Evolutionary conservation across 495 filamentous ascomycete genomes (phyloP).

Genomic region (Usnea hakonensis): DNA sequence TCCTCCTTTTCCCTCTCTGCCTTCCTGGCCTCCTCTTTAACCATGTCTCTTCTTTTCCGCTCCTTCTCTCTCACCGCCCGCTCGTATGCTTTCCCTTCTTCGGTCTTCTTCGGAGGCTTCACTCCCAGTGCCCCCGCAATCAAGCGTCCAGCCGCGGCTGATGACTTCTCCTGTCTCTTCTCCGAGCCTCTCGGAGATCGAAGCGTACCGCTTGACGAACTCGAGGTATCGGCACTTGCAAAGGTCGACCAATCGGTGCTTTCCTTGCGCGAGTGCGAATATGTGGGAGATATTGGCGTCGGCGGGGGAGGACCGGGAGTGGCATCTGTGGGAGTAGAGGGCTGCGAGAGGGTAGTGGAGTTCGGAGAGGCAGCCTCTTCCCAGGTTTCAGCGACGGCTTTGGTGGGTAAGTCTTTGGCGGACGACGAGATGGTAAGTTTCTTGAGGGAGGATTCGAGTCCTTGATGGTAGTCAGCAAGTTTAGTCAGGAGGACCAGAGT

Average conservation of each 20-base stretch:
- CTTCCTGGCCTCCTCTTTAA: slow-evolving; percentile 56
- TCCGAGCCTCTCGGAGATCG: slow-evolving; percentile 24
- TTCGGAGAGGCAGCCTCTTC: slow-evolving; percentile 57
- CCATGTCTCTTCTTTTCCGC: slow-evolving; percentile 63
- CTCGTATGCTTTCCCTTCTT: slow-evolving; percentile 87
- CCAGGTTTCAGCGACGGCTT: slow-evolving; percentile 68
- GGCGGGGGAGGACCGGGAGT: slow-evolving; percentile 46
- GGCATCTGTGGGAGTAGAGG: slow-evolving; percentile 28
- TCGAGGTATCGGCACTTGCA: slow-evolving; percentile 22
- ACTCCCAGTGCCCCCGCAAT: slow-evolving; percentile 86
- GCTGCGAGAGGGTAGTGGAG: slow-evolving; percentile 28
- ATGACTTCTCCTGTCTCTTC: slow-evolving; percentile 78
- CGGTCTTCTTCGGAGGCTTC: slow-evolving; percentile 67
- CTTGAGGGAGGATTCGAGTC: slow-evolving; percentile 40
- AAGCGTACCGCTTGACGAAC: slow-evolving; percentile 23
- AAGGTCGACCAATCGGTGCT: slow-evolving; percentile 21
- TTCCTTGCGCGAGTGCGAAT: slow-evolving; percentile 25
- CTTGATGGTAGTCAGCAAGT: slow-evolving; percentile 16
- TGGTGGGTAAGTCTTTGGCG: slow-evolving; percentile 32
- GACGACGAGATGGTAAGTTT: slow-evolving; percentile 36
- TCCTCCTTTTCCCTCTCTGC: slow-evolving; percentile 61
- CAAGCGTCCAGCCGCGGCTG: slow-evolving; percentile 80
- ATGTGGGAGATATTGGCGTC: slow-evolving; percentile 52
- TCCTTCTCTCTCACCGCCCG: slow-evolving; percentile 77
- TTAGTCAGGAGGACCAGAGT: background rate